These are phyloP conservation scores for Talaromyces sp. DNA, from an alignment of 2,329 filamentous ascomycete species.

Conservation along the genomic window DNA sequence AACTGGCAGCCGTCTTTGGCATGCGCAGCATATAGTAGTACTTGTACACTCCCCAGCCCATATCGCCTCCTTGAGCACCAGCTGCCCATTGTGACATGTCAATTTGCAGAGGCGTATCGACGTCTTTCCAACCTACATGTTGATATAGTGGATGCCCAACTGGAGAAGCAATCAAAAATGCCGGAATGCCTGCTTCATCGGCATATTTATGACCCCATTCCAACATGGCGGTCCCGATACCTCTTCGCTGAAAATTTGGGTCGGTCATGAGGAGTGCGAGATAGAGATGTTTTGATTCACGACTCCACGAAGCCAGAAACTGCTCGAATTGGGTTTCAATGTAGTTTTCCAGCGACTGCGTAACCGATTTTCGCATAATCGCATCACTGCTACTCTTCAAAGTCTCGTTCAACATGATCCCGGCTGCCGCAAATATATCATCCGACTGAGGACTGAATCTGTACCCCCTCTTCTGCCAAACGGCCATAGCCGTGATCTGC, in stretches of 20 bases:
- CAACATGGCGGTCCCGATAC: background rate
- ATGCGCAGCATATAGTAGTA: constrained; percentile 10
- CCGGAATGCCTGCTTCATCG: background rate
- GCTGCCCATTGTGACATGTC: constrained; percentile 5
- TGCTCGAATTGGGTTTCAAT: background rate
- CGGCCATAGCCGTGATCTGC: background rate
- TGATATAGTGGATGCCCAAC: constrained; percentile 9
- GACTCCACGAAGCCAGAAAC: constrained; percentile 4
- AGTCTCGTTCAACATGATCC: background rate
- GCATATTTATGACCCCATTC: constrained; percentile 4
- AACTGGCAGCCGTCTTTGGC: background rate
- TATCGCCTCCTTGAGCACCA: background rate
- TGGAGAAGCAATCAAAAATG: background rate
- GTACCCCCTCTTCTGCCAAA: constrained; percentile 10
- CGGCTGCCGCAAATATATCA: background rate
- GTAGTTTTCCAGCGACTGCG: background rate
- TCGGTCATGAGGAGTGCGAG: constrained; percentile 8
- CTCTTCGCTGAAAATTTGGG: constrained; percentile 1
- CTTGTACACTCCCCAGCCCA: constrained; percentile 6
- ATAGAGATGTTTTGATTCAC: constrained; percentile 3
- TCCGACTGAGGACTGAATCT: background rate
- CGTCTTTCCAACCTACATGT: constrained; percentile 6
- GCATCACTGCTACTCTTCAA: background rate
- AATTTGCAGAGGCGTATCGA: background rate
- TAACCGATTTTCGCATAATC: background rate